These are phyloP conservation scores for Solanum hybrid DNA, from an alignment of 305 asterid species.

Conservation along the genomic window DNA sequence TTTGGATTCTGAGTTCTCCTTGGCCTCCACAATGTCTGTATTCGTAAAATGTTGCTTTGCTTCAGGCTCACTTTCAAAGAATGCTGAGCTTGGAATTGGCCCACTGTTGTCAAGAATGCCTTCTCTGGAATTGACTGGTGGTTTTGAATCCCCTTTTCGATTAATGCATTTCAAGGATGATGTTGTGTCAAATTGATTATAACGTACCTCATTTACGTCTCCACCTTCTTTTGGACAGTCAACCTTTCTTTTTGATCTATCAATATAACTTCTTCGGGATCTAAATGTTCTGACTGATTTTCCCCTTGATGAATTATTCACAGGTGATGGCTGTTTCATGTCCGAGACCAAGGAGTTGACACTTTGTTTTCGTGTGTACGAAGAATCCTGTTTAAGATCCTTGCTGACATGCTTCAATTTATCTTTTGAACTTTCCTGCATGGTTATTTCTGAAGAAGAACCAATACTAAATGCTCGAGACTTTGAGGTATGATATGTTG, in stretches of 20 bases:
- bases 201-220: slow-evolving; percentile 14
- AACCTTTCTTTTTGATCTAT: slow-evolving; percentile 12
- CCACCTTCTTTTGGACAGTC: slow-evolving; percentile 18
- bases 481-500: slow-evolving; percentile 3
- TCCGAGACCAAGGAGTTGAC: slow-evolving; percentile 21
- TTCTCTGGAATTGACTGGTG: slow-evolving; percentile 6
- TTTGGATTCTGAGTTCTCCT: slow-evolving; percentile 19
- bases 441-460: slow-evolving; percentile 27
- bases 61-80: slow-evolving; percentile 21
- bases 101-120: slow-evolving; percentile 11
- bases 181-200: slow-evolving; percentile 15
- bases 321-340: slow-evolving; percentile 24
- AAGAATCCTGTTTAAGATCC: slow-evolving; percentile 2
- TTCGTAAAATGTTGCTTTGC: slow-evolving; percentile 22
- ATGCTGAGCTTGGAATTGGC: slow-evolving; percentile 30
- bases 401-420: slow-evolving; percentile 11
- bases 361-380: slow-evolving; percentile 5
- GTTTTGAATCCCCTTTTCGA: slow-evolving; percentile 18
- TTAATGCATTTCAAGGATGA: slow-evolving; percentile 8
- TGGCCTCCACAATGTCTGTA: slow-evolving; percentile 11
- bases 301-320: slow-evolving; percentile 35
- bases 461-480: slow-evolving; percentile 21
- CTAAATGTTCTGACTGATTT: slow-evolving; percentile 74
- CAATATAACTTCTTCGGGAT: slow-evolving; percentile 20
- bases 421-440: slow-evolving; percentile 11